phyloP scores from a whole-genome alignment of 2,329 filamentous ascomycete species.

The Pyrenophora tritici-repentis region DNA sequence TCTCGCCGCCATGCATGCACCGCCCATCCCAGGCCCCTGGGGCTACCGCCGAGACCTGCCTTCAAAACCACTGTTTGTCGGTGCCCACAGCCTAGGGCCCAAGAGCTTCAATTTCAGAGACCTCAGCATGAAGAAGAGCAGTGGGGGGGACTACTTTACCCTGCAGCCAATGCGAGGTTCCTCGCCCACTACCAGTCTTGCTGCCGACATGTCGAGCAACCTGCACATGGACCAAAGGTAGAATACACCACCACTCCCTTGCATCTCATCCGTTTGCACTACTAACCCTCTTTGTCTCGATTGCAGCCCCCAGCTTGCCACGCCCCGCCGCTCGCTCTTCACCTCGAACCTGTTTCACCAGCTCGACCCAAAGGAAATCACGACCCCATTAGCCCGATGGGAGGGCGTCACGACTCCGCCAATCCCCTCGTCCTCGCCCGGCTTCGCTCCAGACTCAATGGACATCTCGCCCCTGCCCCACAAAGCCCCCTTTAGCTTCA shows the following conservation, averaged over 20 bases:
- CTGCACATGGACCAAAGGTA: conserved; percentile 96
- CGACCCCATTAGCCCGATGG: conserved; percentile 52
- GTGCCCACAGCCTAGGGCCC: conserved; percentile 60
- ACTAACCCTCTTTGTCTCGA: conserved; percentile 50
- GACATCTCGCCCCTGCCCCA: conserved; percentile 89
- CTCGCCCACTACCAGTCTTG: conserved; percentile 87
- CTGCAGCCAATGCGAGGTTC: conserved; percentile 78
- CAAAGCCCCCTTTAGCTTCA: conserved; percentile 71
- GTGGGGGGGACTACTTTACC: conserved; percentile 79
- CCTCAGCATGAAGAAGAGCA: conserved; percentile 70
- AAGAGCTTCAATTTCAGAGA: conserved; percentile 78
- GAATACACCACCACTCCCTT: conserved; percentile 34
- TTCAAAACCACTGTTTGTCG: conserved; percentile 58
- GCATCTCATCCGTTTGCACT: conserved; percentile 19
- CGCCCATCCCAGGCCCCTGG: conserved; percentile 67
- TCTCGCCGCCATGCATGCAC: conserved; percentile 86
- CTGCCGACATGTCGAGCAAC: conserved; percentile 94
- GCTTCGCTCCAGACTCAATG: conserved; percentile 75
- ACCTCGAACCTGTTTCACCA: conserved; percentile 70
- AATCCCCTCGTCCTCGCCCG: conserved; percentile 81
- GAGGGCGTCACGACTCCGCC: conserved; percentile 84
- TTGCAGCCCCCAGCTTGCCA: conserved; percentile 77
- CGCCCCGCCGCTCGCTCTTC: conserved; percentile 83
- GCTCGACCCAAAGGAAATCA: conserved; percentile 58
- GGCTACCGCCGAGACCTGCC: conserved; percentile 62